phyloP scores from a whole-genome alignment of 2,329 filamentous ascomycete species.

The Fusarium anthophilum region DNA sequence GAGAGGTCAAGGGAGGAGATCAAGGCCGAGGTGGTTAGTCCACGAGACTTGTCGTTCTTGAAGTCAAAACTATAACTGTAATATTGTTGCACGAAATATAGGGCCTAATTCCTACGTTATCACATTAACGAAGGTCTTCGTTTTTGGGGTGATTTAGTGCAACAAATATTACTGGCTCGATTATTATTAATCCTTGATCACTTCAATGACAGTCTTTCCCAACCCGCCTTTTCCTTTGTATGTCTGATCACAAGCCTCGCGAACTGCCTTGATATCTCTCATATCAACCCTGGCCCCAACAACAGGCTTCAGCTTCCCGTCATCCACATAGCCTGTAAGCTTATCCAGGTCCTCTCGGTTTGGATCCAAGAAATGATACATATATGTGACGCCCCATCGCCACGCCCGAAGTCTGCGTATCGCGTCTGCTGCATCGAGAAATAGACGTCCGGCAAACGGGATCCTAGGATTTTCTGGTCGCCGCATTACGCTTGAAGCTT shows the following conservation, averaged over 20 bases:
- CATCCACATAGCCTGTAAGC: not conserved
- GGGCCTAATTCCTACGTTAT: too few relatives aligned
- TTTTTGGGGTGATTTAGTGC: too few relatives aligned
- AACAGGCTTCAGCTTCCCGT: not conserved
- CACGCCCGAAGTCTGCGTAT: not conserved
- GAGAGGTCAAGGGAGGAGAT: not conserved
- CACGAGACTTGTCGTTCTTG: not conserved
- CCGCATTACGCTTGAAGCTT: not conserved
- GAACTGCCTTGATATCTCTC: not conserved
- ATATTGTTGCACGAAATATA: too few relatives aligned
- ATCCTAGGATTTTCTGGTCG: not conserved
- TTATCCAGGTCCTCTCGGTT: not conserved
- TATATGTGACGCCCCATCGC: not conserved
- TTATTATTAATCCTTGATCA: not conserved
- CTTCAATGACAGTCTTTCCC: not conserved
- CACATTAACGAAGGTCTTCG: too few relatives aligned
- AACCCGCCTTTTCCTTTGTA: rapidly evolving
- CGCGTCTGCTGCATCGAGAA: not conserved
- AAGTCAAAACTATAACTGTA: not conserved
- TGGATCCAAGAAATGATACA: not conserved
- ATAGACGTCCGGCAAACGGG: not conserved
- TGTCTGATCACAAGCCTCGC: not conserved
- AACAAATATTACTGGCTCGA: rapidly evolving
- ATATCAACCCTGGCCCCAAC: not conserved
- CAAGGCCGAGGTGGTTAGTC: not conserved